Percentiles rank a stretch among this genome's conserved stretches.
These are phyloP conservation scores for Grammothele lineata DNA, from an alignment of 768 basidiomycete genomes.

Conservation along the genomic window DNA sequence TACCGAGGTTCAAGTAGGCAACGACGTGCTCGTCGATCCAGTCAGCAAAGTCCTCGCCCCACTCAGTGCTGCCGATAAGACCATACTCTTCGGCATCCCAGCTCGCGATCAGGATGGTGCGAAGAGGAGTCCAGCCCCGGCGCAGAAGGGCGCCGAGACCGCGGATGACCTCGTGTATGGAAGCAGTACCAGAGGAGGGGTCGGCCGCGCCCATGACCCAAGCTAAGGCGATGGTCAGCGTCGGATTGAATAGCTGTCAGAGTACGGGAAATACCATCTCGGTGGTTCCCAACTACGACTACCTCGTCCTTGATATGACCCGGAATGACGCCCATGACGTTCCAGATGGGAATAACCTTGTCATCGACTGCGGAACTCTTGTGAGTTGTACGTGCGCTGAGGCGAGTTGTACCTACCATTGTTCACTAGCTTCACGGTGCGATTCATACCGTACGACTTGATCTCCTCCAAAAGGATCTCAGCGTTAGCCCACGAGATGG, in stretches of 20 bases:
- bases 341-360: conserved; percentile 88
- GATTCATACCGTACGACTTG: conserved; percentile 38
- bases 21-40: conserved; percentile 81
- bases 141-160: conserved; percentile 67
- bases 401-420: conserved; percentile 33
- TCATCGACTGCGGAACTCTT: conserved; percentile 49
- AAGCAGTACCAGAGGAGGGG: conserved; percentile 76
- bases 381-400: not conserved
- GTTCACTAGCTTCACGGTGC: conserved; percentile 53
- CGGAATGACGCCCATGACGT: conserved; percentile 78
- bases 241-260: not conserved
- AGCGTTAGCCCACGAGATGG: conserved; percentile 86
- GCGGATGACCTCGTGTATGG: conserved; percentile 71
- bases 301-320: conserved; percentile 83
- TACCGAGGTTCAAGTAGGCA: conserved; percentile 78
- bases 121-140: conserved; percentile 82
- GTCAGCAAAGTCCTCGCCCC: conserved; percentile 85
- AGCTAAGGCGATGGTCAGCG: conserved; percentile 2
- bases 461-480: conserved; percentile 49
- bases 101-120: conserved; percentile 71
- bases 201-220: conserved; percentile 86
- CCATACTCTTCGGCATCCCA: conserved; percentile 84
- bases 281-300: conserved; percentile 82
- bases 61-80: conserved; percentile 85
- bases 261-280: conserved; percentile 26